These are phyloP conservation scores for Akanthomyces dipterigenus DNA, from an alignment of 2,329 filamentous ascomycete genomes.

Conservation along the genomic window DNA sequence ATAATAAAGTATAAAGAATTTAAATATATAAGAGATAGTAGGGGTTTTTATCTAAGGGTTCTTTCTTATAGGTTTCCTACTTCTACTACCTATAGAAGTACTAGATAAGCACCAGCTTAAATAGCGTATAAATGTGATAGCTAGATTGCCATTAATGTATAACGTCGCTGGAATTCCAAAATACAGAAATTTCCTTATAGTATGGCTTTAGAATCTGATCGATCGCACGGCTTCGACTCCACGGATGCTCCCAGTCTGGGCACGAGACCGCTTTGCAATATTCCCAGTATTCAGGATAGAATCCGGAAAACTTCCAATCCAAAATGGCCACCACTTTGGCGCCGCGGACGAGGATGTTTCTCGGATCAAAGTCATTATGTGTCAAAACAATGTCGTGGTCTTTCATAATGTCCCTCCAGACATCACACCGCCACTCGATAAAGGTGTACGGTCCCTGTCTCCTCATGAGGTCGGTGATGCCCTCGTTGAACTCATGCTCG, in stretches of 20 bases:
- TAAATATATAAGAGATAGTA: no score
- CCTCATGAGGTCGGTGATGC: slow-evolving; percentile 16
- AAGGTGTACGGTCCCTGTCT: slow-evolving; percentile 5
- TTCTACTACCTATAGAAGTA: no score
- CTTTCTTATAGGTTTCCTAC: no score
- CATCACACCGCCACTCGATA: slow-evolving; percentile 11
- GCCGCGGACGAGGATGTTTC: slow-evolving; percentile 7
- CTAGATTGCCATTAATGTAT: not conserved
- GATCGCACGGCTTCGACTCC: slow-evolving; percentile 5
- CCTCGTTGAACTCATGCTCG: slow-evolving; percentile 17
- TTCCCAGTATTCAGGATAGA: slow-evolving; percentile 12
- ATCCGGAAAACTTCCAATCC: slow-evolving; percentile 12
- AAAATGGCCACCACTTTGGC: slow-evolving; percentile 16
- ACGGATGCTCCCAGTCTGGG: slow-evolving; percentile 9
- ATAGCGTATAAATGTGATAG: no score
- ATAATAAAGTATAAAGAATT: no score
- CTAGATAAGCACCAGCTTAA: no score
- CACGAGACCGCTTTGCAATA: slow-evolving; percentile 9
- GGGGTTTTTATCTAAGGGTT: no score
- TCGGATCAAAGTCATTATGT: slow-evolving; percentile 11
- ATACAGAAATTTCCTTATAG: slow-evolving; percentile 9
- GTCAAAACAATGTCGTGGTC: slow-evolving; percentile 13
- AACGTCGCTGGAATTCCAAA: slow-evolving; percentile 9
- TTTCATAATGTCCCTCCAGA: slow-evolving; percentile 15
- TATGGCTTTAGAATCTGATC: slow-evolving; percentile 11